Evolutionary conservation across 2,329 filamentous ascomycete species (phyloP), one percentile per base, ranked within the genome.

Genomic region (Sarocladium brachiariae): DNA sequence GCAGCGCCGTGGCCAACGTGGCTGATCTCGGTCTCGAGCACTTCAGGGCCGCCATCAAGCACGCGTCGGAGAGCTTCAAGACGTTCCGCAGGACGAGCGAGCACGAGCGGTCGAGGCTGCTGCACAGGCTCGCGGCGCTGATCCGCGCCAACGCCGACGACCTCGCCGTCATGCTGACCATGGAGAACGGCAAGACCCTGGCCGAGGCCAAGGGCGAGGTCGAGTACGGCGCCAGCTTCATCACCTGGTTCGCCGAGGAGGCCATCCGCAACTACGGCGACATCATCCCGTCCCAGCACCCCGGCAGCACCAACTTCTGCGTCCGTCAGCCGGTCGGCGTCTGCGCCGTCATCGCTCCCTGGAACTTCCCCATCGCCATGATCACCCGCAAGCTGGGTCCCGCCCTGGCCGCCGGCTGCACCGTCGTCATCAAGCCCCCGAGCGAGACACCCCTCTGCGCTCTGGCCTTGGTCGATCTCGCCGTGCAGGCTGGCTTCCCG

Each of bases 391-490:
- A 74, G 51, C 60, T 68, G 14, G 70, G 61, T 0, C 64, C 79
- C 1, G 78, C 77, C 1, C 69, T 88, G 24, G 85, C 84, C 11
- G 84, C 84, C 18, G 84, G 84, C 41, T 87, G 84, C 65, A 84
- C 84, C 2, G 78, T 87, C 10, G 83, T 88, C 3, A 77, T 78
- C 49, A 88, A 88, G 66, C 81, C 83, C n/a, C 81, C 84, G 0
- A 75, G 77, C 16, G 83, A 87, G 66, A 87, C 85, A 0, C 84
- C 84, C 0, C 81, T 84, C 61, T 84, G 82, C 33, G 77, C 80
- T 3, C 80, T 84, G 37, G 84, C 84, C 1, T 66, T 88, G 11
- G 79, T 80, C 1, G 80, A 85, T 60, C 73, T 87, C 27, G 81
- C 79, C 1, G 70, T 78, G 51, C 73, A 80, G 16, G 84, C 85